Conservation (phyloP, 1,284 basidiomycete species). For the Trichosporon coremiiforme region DNA sequence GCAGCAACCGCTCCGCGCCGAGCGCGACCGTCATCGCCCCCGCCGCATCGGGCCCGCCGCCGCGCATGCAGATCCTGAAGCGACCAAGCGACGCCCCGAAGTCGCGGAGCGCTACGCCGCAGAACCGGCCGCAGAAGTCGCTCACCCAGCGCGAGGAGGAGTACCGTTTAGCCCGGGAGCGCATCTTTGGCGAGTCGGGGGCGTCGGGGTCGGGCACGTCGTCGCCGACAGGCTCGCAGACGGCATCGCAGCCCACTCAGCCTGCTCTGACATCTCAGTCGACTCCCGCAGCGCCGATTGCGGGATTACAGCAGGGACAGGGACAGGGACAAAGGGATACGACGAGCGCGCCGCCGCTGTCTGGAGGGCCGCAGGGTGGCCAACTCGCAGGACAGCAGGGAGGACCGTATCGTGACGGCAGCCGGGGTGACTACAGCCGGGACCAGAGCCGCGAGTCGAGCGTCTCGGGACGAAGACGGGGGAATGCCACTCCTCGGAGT, state of each 20-base stretch:
- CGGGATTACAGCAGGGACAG: background rate
- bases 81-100: conserved; percentile 21
- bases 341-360: background rate
- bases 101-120: background rate
- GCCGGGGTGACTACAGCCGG: background rate
- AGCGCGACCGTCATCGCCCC: background rate
- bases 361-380: too few species aligned
- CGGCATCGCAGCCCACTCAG: background rate
- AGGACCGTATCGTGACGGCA: background rate
- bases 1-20: conserved; percentile 27
- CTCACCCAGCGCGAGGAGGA: conserved; percentile 34
- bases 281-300: background rate
- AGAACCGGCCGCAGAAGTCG: conserved; percentile 31
- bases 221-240: conserved; percentile 9
- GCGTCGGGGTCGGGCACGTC: background rate
- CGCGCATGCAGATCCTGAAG: conserved; percentile 33
- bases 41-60: conserved; percentile 24
- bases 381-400: background rate
- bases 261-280: background rate
- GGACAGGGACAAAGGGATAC: too few species aligned
- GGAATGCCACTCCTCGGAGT: background rate
- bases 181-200: conserved; percentile 29
- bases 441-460: conserved; percentile 17
- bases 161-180: conserved; percentile 33
- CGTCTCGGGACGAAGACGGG: background rate